Evolutionary conservation across 2,329 filamentous ascomycete species (phyloP).

Genomic region (Xylariaceae sp.): DNA sequence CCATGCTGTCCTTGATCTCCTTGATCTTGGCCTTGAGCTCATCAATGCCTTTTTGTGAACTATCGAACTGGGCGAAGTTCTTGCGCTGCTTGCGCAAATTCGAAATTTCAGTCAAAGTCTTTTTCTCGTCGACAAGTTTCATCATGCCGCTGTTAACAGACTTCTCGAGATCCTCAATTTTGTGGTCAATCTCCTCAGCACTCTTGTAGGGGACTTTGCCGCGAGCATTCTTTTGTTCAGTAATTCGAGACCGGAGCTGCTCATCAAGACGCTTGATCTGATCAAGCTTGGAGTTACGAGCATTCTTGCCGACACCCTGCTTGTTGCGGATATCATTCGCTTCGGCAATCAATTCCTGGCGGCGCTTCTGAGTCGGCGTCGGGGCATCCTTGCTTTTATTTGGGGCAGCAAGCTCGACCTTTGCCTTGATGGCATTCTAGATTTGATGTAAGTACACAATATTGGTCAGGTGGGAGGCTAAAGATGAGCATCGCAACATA

Average conservation of each 20-base stretch:
- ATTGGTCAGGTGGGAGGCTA: neutral
- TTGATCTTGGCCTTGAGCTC: slow-evolving; percentile 86
- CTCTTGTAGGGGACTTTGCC: slow-evolving; percentile 85
- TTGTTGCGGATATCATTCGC: slow-evolving; percentile 83
- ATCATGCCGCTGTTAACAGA: slow-evolving; percentile 88
- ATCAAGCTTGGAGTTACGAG: slow-evolving; percentile 78
- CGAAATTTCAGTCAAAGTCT: slow-evolving; percentile 83
- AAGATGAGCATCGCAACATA: slow-evolving; percentile 33
- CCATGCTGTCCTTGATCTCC: slow-evolving; percentile 84
- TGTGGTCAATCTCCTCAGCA: slow-evolving; percentile 82
- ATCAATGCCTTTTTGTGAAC: slow-evolving; percentile 86
- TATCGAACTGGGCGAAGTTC: slow-evolving; percentile 84
- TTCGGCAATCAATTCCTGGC: slow-evolving; percentile 83
- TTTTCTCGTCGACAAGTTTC: slow-evolving; percentile 97
- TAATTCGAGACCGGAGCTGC: slow-evolving; percentile 81
- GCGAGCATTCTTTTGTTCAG: slow-evolving; percentile 85
- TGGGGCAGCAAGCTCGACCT: slow-evolving; percentile 82
- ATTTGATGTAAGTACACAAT: slow-evolving; percentile 22
- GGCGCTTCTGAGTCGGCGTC: slow-evolving; percentile 79
- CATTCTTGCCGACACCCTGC: slow-evolving; percentile 86
- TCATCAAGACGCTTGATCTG: slow-evolving; percentile 93
- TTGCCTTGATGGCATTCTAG: slow-evolving; percentile 84
- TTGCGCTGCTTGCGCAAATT: slow-evolving; percentile 87
- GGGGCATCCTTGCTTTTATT: slow-evolving; percentile 78
- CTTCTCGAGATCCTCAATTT: slow-evolving; percentile 81